Evolutionary conservation across 352 stramenopile genomes (phyloP), one percentile per base, ranked within the genome.

Genomic region (Globisporangium perplexum): DNA sequence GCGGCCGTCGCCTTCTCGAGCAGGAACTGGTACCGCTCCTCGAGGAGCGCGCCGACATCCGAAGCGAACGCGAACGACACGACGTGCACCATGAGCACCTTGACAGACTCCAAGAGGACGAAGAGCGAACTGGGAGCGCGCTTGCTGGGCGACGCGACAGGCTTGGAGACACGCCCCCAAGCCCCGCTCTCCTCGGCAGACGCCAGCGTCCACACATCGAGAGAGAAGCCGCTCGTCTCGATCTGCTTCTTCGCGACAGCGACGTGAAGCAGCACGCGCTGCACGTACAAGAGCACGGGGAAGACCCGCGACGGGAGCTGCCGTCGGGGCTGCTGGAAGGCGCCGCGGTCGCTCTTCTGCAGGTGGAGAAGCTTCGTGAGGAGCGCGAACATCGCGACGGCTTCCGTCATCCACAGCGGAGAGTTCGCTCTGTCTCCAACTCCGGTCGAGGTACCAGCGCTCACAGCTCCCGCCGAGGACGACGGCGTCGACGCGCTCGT

Each of bases 101-200:
- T 72, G 49, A 64, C 71, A 0, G 67, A 72, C 20, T 80, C 71
- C 0, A 80, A 43, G 7, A 80, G 63, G n/a, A 80, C 70, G 38
- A 64, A 69, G 23, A 54, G 59, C 14, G 51, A 26, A 14, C 2
- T 39, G 15, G 20, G 8, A 22, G 22, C 22, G 17, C 55, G 46
- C 46, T 48, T 63, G 17, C 30, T 35, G 8, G 30, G 30, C 8
- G 30, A 35, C 6, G 30, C 30, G 11, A 12, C 8, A 10, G 30
- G 4, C 35, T 50, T 24, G n/a, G 46, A 31, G 24, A 17, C 26
- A 1, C 28, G 24, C 10, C 62, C 58, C 62, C 62, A 69, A 17
- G 55, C 43, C 28, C 33, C 50, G 14, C 55, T 31, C 17, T 53
- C 43, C 4, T 65, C 58, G 23, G n/a, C n/a, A n/a, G 35, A n/a